Base-by-base conservation (phyloP, 129 eudicot species). In the Tagetes patula region DNA sequence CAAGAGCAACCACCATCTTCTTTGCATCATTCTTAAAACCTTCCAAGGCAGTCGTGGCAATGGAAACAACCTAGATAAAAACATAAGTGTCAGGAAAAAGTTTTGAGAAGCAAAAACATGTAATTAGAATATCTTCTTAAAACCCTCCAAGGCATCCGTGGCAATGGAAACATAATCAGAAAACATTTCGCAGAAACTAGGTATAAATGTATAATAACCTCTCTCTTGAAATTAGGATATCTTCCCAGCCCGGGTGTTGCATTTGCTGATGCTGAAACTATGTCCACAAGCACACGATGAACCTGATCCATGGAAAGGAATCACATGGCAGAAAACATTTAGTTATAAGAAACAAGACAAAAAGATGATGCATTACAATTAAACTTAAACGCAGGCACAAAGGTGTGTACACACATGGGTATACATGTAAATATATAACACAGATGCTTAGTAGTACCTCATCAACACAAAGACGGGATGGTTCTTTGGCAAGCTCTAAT, bases 201-300 rank as follows among this genome's bases (percentile, higher is more conserved):
- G 27, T 36, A 27, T 3, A 45, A 66, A 68, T 8, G 27, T 36
- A 27, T 3, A 45, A 66, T 46, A 59, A 92, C 99, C 96, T 95
- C 99, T 88, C 99, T 78, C 87, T 95, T 95, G 59, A 95, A 95
- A 47, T 94, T 86, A 46, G 96, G 99, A 80, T 95, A 95, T 85
- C 96, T 88, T 78, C 99, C 97, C n/a, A 95, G 99, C 50, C 99
- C 99, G 32, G 99, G 94, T 66, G 99, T 95, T 14, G 94, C 92
- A 80, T 95, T 95, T 69, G 99, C 97, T 71, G 97, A 82, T 54
- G 96, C 88, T 53, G 97, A 83, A 72, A 95, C 96, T 48, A 95
- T 95, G 80, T 91, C 99, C 54, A 91, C 90, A 60, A 95, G 95
- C 78, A 95, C 99, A 75, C 96, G 91, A 74, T 95, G 99, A 75